A percentile compares a stretch with the other conserved stretches of the same genome.
Conservation (phyloP, 2,329 filamentous ascomycete genomes). For the Xylariaceae sp. region DNA sequence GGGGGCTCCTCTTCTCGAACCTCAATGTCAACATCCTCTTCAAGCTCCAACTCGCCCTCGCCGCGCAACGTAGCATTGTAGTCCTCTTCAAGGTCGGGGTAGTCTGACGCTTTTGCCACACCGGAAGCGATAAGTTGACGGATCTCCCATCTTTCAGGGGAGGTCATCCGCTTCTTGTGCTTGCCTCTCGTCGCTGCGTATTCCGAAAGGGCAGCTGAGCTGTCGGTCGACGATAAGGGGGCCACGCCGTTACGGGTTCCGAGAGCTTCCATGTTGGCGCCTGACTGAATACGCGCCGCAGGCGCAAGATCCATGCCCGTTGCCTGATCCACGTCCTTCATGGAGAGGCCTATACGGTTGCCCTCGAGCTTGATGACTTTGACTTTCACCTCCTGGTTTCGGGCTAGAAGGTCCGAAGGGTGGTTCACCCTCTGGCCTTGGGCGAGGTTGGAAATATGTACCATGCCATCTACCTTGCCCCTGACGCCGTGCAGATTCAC, state of each 20-base stretch:
- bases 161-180: conserved; percentile 89
- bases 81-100: conserved; percentile 90
- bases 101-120: conserved; percentile 85
- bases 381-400: conserved; percentile 81
- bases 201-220: conserved; percentile 59
- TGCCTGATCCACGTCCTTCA: conserved; percentile 94
- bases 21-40: conserved; percentile 96
- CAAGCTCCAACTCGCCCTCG: conserved; percentile 82
- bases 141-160: conserved; percentile 96
- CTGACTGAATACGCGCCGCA: conserved; percentile 72
- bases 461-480: conserved; percentile 86
- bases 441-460: conserved; percentile 86
- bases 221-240: conserved; percentile 35
- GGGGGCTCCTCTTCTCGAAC: conserved; percentile 94
- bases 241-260: conserved; percentile 54
- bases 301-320: conserved; percentile 80
- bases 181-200: conserved; percentile 49
- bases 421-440: conserved; percentile 84
- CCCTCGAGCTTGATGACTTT: conserved; percentile 87
- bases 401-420: conserved; percentile 77
- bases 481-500: conserved; percentile 83
- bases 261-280: conserved; percentile 81
- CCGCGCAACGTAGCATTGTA: conserved; percentile 83
- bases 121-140: conserved; percentile 93
- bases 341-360: conserved; percentile 76